These are phyloP conservation scores for Artemisia argyi DNA, from an alignment of 129 eudicot species.

Conservation along the genomic window DNA sequence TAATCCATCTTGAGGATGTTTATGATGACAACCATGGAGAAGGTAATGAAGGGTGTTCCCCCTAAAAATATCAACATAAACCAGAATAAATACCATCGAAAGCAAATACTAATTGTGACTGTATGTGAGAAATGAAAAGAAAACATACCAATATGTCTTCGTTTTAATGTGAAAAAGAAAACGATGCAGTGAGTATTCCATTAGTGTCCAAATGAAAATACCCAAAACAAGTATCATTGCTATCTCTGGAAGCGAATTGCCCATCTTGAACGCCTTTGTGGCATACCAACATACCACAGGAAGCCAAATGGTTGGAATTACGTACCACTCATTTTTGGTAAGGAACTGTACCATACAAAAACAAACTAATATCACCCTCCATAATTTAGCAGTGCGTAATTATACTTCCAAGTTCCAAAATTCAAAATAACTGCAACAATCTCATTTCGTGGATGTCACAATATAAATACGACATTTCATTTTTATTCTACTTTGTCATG, in stretches of 20 bases:
- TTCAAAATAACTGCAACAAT: slow-evolving; percentile 4
- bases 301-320: slow-evolving; percentile 84
- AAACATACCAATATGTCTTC: slow-evolving; percentile 74
- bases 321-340: slow-evolving; percentile 78
- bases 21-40: slow-evolving; percentile 98
- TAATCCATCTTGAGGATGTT: slow-evolving; percentile 95
- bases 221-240: slow-evolving; percentile 54
- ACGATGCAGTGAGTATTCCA: slow-evolving; percentile 87
- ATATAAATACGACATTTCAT: neutral
- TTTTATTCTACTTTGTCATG: neutral
- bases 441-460: neutral
- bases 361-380: slow-evolving; percentile 19
- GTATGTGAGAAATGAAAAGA: slow-evolving; percentile 4
- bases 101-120: neutral
- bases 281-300: slow-evolving; percentile 82
- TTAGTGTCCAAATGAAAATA: slow-evolving; percentile 74
- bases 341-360: slow-evolving; percentile 53
- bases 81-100: neutral
- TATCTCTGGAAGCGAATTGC: slow-evolving; percentile 55
- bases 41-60: slow-evolving; percentile 89
- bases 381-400: neutral
- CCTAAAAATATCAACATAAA: slow-evolving; percentile 43
- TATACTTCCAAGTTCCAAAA: neutral
- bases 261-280: slow-evolving; percentile 63
- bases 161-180: slow-evolving; percentile 93